phyloP scores from a whole-genome alignment of 768 basidiomycete species.

The Trametes elegans region DNA sequence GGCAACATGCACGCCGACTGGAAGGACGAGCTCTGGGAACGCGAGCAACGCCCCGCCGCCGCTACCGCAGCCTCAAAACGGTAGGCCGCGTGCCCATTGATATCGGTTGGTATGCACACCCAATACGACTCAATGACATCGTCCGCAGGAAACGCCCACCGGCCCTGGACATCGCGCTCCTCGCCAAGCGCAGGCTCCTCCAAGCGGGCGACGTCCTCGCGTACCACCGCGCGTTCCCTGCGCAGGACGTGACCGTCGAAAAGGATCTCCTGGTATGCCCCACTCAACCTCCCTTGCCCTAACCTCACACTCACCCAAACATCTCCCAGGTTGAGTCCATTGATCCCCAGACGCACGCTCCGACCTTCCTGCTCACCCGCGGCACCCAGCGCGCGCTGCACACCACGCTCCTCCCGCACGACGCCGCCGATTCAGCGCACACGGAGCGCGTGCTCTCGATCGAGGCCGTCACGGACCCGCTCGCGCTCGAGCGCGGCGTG shows the following conservation, averaged over 20 bases:
- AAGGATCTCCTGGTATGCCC: constrained; percentile 52
- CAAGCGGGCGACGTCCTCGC: constrained; percentile 54
- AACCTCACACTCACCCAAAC: neutral
- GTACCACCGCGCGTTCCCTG: constrained; percentile 48
- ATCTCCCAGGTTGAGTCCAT: constrained; percentile 43
- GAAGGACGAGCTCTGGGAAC: constrained; percentile 64
- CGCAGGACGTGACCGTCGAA: constrained; percentile 41
- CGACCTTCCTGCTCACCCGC: constrained; percentile 44
- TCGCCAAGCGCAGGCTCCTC: constrained; percentile 45
- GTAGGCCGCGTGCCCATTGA: neutral
- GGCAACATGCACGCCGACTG: constrained; percentile 54
- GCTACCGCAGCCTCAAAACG: neutral
- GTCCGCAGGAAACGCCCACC: neutral
- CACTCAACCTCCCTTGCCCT: neutral
- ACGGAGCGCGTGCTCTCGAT: constrained; percentile 19
- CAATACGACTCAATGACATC: constrained; percentile 26
- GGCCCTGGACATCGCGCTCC: constrained; percentile 39
- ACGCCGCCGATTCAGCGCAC: constrained; percentile 16
- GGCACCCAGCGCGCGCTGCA: constrained; percentile 40
- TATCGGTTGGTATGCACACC: constrained; percentile 32
- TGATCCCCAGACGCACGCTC: constrained; percentile 38
- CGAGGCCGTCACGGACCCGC: constrained; percentile 30
- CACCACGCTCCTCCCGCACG: constrained; percentile 27
- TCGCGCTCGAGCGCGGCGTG: constrained; percentile 50
- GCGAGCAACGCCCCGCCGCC: constrained; percentile 33